Base-by-base conservation (phyloP, 352 stramenopile species). In the Plasmopara halstedii region DNA sequence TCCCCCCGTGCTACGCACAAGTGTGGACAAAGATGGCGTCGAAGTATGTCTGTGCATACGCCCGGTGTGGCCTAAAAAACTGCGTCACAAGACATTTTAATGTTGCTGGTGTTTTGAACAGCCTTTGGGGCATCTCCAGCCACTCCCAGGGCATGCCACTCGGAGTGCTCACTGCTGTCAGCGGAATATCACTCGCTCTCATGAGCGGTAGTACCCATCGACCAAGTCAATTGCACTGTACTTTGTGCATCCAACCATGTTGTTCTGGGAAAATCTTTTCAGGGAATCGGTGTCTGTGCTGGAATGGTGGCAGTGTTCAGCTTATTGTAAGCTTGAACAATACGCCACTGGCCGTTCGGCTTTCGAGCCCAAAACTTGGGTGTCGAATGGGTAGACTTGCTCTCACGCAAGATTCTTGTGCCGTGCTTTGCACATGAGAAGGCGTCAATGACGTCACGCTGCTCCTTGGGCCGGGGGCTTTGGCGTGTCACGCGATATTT, bases 131-230 rank as follows among this genome's bases (percentile, higher is more conserved):
- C n/a, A n/a, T n/a, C n/a, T n/a, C n/a, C n/a, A n/a, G n/a, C n/a
- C n/a, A n/a, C n/a, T n/a, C n/a, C n/a, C n/a, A n/a, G n/a, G n/a
- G n/a, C n/a, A n/a, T 60, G 64, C 51, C 0, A 46, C 56, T 15
- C 52, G 26, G 26, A 11, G 26, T 31, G 26, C 26, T 31, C 6
- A 31, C 6, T 11, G 26, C 26, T 31, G 26, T 68, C 1, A 67
- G 41, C 4, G 50, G 50, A 1, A 70, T 58, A 34, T 67, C 56
- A 4, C 22, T 46, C 17, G 57, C 50, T 22, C 44, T n/a, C n/a
- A 64, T 56, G 18, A 58, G 40, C 22, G 42, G 27, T 61, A 57
- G 11, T 53, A 53, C 7, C 44, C 55, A 51, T 58, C 49, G 18
- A 52, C 42, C 13, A 52, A 40, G 31, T 52, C 29, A 22, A 51